Evolutionary conservation across 1,139 yeast species (phyloP).

Genomic region (Kazachstania sp.): DNA sequence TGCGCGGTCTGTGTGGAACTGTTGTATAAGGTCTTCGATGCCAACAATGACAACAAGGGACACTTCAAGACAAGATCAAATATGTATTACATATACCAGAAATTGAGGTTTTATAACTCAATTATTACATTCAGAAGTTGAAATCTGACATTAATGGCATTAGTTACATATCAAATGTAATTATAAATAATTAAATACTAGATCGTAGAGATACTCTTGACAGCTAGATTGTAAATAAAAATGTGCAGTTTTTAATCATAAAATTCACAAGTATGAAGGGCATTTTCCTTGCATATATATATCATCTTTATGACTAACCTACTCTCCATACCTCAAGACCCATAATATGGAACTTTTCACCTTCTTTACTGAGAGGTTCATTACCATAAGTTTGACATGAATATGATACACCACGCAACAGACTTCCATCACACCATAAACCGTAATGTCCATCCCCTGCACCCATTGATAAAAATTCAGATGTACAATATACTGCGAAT

Average conservation of each 20-base stretch:
- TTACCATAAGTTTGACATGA: constrained; percentile 84
- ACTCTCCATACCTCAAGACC: constrained; percentile 86
- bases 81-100: no score
- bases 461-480: constrained; percentile 72
- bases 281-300: no score
- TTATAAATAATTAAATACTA: background rate
- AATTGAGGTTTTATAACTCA: no score
- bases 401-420: constrained; percentile 69
- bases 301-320: constrained; percentile 30
- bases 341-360: constrained; percentile 58
- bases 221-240: background rate
- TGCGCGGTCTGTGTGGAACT: no score
- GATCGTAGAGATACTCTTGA: background rate
- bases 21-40: no score
- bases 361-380: constrained; percentile 58
- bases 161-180: background rate
- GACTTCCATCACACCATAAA: constrained; percentile 71
- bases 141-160: no score
- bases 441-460: constrained; percentile 94
- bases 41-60: no score
- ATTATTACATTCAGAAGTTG: no score
- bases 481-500: constrained; percentile 74
- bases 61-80: no score
- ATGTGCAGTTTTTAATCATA: background rate
- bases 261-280: no score